Evolutionary conservation across 805 yeast genomes (phyloP).

Genomic region (Hanseniaspora thailandica): DNA sequence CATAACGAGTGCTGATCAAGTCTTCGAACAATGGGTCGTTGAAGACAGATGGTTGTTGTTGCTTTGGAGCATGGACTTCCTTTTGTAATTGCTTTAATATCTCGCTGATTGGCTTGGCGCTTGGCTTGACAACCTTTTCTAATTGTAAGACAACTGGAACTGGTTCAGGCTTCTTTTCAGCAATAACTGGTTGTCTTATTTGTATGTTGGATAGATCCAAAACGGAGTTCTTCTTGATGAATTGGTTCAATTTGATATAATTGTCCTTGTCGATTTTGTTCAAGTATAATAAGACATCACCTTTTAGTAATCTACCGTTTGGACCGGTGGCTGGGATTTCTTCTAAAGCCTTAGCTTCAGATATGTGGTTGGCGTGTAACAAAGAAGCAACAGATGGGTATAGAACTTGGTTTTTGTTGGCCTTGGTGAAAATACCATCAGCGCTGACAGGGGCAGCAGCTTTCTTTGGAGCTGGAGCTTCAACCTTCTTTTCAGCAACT

Average conservation of each 20-base stretch:
- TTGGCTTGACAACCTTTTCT: conserved; percentile 19
- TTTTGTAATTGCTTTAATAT: conserved; percentile 6
- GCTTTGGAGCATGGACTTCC: conserved; percentile 2
- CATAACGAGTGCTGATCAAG: conserved; percentile 35
- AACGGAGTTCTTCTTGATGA: conserved; percentile 44
- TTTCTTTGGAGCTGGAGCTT: conserved; percentile 17
- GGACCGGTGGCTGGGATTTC: conserved; percentile 81
- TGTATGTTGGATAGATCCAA: conserved; percentile 64
- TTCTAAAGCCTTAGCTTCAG: conserved; percentile 55
- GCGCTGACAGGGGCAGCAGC: conserved; percentile 11
- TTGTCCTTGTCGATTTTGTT: conserved; percentile 57
- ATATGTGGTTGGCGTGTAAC: conserved; percentile 48
- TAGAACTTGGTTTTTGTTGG: conserved; percentile 56
- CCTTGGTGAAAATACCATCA: conserved; percentile 28
- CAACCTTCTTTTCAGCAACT: conserved; percentile 12
- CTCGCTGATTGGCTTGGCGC: neutral
- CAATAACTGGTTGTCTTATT: conserved; percentile 19
- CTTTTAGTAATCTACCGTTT: conserved; percentile 73
- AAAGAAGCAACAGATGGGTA: conserved; percentile 70
- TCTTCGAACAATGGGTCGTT: conserved; percentile 53
- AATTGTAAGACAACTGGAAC: conserved; percentile 20
- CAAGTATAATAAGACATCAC: conserved; percentile 76
- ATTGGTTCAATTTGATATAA: conserved; percentile 42
- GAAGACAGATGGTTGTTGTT: conserved; percentile 31
- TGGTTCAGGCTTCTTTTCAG: conserved; percentile 23